Conservation (phyloP, 306 rosid genomes). For the Vigna trinervia region DNA sequence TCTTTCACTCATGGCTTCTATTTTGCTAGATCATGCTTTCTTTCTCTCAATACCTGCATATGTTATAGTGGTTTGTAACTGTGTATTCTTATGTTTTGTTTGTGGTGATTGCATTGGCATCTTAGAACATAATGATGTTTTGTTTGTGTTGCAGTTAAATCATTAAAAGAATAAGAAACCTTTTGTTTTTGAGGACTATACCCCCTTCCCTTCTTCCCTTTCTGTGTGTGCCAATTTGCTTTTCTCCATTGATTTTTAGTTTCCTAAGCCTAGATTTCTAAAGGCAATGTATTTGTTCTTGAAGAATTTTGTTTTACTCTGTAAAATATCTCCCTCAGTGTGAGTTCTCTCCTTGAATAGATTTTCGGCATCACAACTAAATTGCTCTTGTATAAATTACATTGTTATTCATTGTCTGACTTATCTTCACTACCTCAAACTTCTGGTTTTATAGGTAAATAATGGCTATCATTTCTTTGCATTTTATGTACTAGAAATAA, state of each 20-base stretch:
- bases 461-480: neutral
- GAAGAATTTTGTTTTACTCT: neutral
- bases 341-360: conserved; percentile 6
- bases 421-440: neutral
- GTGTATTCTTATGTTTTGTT: neutral
- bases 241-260: neutral
- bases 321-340: neutral
- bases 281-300: conserved; percentile 5
- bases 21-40: neutral
- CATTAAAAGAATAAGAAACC: neutral
- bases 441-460: neutral
- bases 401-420: neutral
- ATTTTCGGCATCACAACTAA: neutral
- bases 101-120: neutral
- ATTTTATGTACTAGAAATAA: neutral
- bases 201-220: neutral
- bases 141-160: neutral
- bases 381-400: neutral
- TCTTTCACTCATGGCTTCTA: neutral
- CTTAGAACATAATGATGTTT: neutral
- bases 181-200: neutral
- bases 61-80: neutral
- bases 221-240: neutral
- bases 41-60: neutral
- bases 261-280: too few relatives aligned